Evolutionary conservation across 2,329 filamentous ascomycete species (phyloP), one percentile per base, ranked within the genome.

Genomic region (Fusarium haematococcum): DNA sequence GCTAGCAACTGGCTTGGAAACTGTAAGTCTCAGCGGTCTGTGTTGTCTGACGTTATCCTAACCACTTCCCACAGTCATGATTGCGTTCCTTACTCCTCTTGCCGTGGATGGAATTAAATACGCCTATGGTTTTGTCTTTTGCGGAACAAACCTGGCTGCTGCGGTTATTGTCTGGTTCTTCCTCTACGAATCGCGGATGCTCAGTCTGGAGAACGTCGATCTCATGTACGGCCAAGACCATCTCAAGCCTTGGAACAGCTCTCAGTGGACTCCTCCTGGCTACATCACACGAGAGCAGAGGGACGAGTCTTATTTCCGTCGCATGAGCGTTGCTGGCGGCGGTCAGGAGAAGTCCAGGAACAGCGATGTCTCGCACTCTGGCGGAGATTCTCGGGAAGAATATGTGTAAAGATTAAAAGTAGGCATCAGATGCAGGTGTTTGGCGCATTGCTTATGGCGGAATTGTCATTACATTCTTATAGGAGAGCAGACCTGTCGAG

Each of bases 151-250:
- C 76, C 82, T 93, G 58, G 83, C 86, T 2, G 91, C 88, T 2
- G 87, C 89, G 2, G 76, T 88, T 0, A 80, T 92, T 23, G 89
- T 93, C 30, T 94, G 90, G 85, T 92, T 94, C 84, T 93, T 92
- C 81, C 86, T 94, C 65, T 91, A 89, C 80, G 92, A 94, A 79
- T 90, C 88, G 18, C 88, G 89, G 70, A 88, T 87, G 45, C 87
- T 92, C 11, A 90, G 89, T 14, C 86, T 94, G n/a, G 92, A 94
- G 83, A 90, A 93, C 75, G 90, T 94, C 67, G 92, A 94, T 80
- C 88, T 89, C 62, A 92, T 93, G 90, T 94, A 94, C 80, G 87
- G 91, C 57, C 83, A 91, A 23, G 82, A 75, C 50, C 86, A 75
- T 48, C 86, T 93, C n/a, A 89, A 88, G 80, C 87, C 91, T 4